Evolutionary conservation across 495 filamentous ascomycete genomes (phyloP), one percentile per base, ranked within the genome.

Genomic region (Melanomma pulvis-pyrius): DNA sequence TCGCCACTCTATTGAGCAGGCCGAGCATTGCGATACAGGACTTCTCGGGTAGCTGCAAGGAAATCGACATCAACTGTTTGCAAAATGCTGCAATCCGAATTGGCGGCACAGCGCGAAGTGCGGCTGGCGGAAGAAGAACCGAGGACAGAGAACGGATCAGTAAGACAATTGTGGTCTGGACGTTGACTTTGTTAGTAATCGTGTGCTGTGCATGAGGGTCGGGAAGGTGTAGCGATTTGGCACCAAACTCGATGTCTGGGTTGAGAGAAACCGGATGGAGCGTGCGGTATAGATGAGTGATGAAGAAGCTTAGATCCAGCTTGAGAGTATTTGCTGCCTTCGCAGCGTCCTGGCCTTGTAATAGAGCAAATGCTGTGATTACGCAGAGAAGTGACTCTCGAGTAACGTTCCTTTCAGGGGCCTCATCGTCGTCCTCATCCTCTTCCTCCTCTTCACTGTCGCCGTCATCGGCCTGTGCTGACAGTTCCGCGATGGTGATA

Each of bases 221-320:
- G 0, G 85, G 84, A 17, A 97, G 86, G 58, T 88, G 89, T 2
- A 93, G 83, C 17, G 92, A 89, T 72, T 91, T 93, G 41, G 86
- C 82, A 74, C 89, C 89, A 70, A 88, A 83, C 75, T 98, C 96
- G 67, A 98, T 86, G 73, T 97, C 92, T 0, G 94, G 81, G 74
- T 93, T 88, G 29, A 92, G 82, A 12, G 88, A 85, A 21, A 94
- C 83, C 13, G 87, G 81, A 68, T 93, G 82, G 1, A 98, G 85
- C 17, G 86, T 88, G 57, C 87, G 86, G 82, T 96, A 98, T 47
- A 98, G 90, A 75, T 97, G 90, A 32, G 88, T 89, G 73, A 89
- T 91, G 83, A 98, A 98, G 84, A 93, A 97, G 71, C 87, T 89
- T 22, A 98, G 85, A 75, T 98, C 96, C 30, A 98, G 87, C 67